Conservation (phyloP, 495 filamentous ascomycete species). For the Pseudoneurospora amorphoporcata region DNA sequence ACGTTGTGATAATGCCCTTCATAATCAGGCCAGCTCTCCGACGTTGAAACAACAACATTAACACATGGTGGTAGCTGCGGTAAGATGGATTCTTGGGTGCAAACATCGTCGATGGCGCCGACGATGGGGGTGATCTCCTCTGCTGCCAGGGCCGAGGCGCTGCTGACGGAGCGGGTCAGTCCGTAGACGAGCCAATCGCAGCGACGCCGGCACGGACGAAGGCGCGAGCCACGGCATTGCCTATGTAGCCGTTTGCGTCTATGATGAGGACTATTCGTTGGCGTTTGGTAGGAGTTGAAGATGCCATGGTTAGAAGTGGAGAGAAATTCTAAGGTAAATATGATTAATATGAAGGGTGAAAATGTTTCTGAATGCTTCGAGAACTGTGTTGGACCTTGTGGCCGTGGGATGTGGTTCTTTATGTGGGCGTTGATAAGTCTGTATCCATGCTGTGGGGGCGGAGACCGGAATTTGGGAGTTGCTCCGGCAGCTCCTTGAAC, state of each 20-base stretch:
- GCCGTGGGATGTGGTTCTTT: neutral
- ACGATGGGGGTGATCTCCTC: constrained; percentile 29
- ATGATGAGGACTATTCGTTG: constrained; percentile 29
- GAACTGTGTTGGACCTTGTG: neutral
- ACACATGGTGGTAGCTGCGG: constrained; percentile 6
- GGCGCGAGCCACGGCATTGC: constrained; percentile 29
- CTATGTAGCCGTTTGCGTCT: constrained; percentile 35
- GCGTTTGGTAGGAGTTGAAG: neutral
- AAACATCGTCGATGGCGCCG: constrained; percentile 17
- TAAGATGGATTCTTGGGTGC: constrained; percentile 6
- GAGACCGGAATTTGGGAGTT: neutral
- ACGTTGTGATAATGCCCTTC: neutral
- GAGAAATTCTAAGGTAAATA: no score
- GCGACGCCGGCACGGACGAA: constrained; percentile 30
- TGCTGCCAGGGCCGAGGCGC: constrained; percentile 11
- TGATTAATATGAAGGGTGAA: no score
- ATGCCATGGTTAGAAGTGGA: neutral
- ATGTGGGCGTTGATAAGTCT: neutral
- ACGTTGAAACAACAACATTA: constrained; percentile 30
- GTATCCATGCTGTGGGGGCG: neutral
- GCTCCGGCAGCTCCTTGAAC: neutral
- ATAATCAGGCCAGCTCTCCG: constrained; percentile 17
- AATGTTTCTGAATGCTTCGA: no score
- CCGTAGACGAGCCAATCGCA: constrained; percentile 24
- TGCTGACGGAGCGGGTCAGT: constrained; percentile 22